Conservation (phyloP, 805 yeast genomes). For the Starmerella floris region DNA sequence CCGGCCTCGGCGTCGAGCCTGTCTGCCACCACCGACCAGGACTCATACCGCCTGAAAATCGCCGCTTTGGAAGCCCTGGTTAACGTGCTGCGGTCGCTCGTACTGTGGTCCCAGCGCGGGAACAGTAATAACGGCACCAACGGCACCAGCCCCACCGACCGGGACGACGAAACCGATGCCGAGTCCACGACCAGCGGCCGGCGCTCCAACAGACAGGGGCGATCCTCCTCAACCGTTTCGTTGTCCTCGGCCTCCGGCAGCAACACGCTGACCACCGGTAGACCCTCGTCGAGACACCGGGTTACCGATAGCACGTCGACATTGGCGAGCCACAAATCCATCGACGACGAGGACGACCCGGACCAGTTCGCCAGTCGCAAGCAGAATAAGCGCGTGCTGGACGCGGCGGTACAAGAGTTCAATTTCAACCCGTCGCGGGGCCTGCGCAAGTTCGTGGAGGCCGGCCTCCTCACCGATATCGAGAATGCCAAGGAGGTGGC, state of each 20-base stretch:
- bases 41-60: conserved; percentile 75
- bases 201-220: no score
- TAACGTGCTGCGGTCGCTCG: conserved; percentile 64
- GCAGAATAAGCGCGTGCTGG: conserved; percentile 64
- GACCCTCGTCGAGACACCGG: conserved; percentile 3
- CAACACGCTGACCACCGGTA: not conserved
- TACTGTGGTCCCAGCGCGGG: conserved; percentile 75
- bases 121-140: not conserved
- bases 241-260: not conserved
- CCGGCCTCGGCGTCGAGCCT: conserved; percentile 7
- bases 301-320: conserved; percentile 6
- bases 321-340: not conserved
- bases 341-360: conserved; percentile 43
- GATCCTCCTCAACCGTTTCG: not conserved
- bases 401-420: conserved; percentile 66
- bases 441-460: conserved; percentile 43
- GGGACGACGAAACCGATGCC: not conserved
- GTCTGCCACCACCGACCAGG: conserved; percentile 33
- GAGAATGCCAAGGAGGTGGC: conserved; percentile 62
- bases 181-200: not conserved
- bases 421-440: conserved; percentile 80
- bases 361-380: conserved; percentile 75
- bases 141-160: not conserved
- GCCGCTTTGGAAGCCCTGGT: conserved; percentile 68
- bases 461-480: conserved; percentile 45